A percentile compares a stretch with the other conserved stretches of the same genome.
Evolutionary conservation across 768 basidiomycete genomes (phyloP).

Genomic region (Macrolepiota dolichaula): DNA sequence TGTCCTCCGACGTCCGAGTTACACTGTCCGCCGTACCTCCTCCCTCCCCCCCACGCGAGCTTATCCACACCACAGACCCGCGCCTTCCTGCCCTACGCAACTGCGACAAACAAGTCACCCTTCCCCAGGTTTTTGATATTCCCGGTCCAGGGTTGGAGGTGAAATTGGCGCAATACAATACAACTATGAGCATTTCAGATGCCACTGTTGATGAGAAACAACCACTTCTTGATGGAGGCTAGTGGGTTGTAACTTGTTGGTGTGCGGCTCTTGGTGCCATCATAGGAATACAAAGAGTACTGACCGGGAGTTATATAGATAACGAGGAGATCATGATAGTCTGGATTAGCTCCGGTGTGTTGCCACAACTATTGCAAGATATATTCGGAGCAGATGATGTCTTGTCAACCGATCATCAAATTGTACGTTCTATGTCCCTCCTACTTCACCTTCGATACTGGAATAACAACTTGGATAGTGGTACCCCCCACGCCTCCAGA

Average conservation of each 20-base stretch:
- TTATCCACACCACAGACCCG: slow-evolving; percentile 85
- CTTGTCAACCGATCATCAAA: slow-evolving; percentile 58
- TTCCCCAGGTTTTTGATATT: slow-evolving; percentile 45
- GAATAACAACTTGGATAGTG: slow-evolving; percentile 37
- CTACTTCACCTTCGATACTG: slow-evolving; percentile 5
- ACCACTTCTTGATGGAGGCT: slow-evolving; percentile 84
- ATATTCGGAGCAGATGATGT: slow-evolving; percentile 84
- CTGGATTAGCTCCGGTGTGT: slow-evolving; percentile 85
- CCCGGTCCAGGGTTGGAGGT: slow-evolving; percentile 5
- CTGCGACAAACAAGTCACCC: slow-evolving; percentile 63
- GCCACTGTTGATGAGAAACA: slow-evolving; percentile 78
- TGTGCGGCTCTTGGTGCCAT: slow-evolving; percentile 27
- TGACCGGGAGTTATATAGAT: slow-evolving; percentile 40
- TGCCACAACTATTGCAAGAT: slow-evolving; percentile 79
- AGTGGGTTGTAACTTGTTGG: slow-evolving; percentile 93
- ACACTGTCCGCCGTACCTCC: slow-evolving; percentile 72
- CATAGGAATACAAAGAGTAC: background rate
- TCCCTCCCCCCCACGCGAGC: slow-evolving; percentile 64
- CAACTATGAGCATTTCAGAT: slow-evolving; percentile 40
- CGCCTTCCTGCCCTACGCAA: slow-evolving; percentile 86
- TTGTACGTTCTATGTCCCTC: slow-evolving; percentile 45
- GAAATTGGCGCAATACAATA: background rate
- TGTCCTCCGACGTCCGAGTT: slow-evolving; percentile 92
- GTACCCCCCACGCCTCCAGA: slow-evolving; percentile 66
- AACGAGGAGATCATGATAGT: slow-evolving; percentile 86